Percentiles rank a stretch among this genome's conserved stretches.
Evolutionary conservation across 306 rosid genomes (phyloP).

Genomic region (Begonia loranthoides): DNA sequence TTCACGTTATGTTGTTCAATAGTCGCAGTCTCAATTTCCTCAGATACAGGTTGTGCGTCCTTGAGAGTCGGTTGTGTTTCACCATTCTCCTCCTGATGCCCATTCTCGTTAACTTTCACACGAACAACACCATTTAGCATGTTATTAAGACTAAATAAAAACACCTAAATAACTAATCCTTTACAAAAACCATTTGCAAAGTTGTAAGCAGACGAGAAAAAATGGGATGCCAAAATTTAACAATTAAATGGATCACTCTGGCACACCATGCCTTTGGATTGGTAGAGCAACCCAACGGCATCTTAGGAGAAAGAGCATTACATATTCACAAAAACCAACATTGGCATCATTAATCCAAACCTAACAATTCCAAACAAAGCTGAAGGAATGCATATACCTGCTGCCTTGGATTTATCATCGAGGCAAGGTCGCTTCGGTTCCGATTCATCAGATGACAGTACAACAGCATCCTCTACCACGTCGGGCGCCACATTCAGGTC

Average conservation of each 20-base stretch:
- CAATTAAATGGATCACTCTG: too few species aligned
- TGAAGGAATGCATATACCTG: constrained; percentile 22
- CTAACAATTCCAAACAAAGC: not conserved
- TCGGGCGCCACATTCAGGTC: constrained; percentile 22
- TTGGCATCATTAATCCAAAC: not conserved
- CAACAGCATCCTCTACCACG: constrained; percentile 3
- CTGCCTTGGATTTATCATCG: constrained; percentile 31
- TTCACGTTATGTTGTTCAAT: constrained; percentile 14
- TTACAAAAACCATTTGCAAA: too few species aligned
- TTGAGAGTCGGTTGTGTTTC: constrained; percentile 16
- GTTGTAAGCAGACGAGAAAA: too few species aligned
- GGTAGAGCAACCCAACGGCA: too few species aligned
- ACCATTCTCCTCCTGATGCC: constrained; percentile 13
- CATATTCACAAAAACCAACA: not conserved
- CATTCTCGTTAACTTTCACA: not conserved
- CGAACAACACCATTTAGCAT: too few species aligned
- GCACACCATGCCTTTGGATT: too few species aligned
- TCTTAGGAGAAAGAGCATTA: too few species aligned
- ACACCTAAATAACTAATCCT: too few species aligned
- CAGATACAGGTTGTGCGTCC: constrained; percentile 23
- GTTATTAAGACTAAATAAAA: too few species aligned
- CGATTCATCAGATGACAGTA: constrained; percentile 17
- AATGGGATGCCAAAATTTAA: too few species aligned
- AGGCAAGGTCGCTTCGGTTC: constrained; percentile 68
- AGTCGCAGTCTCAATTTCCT: constrained; percentile 17